phyloP scores from a whole-genome alignment of 345 rosid species.

The Schrenkiella parvula region DNA sequence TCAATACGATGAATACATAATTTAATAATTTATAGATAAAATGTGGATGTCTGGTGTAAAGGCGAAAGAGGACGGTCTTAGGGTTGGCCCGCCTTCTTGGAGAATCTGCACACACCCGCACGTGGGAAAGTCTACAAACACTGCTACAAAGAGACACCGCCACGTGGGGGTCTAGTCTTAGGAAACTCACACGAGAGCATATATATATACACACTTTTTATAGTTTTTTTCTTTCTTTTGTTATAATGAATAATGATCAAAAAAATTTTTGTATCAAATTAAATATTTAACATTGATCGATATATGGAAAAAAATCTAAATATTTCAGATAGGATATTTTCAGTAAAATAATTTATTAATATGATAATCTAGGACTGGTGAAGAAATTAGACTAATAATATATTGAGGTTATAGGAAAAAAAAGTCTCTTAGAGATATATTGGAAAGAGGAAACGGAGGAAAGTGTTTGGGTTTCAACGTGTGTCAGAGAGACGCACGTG shows the following conservation, averaged over 20 bases:
- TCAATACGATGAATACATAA: no score
- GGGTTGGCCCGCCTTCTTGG: conserved; percentile 16
- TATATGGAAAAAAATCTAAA: no score
- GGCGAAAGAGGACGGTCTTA: conserved; percentile 12
- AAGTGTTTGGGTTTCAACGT: conserved; percentile 24
- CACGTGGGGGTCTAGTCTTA: conserved; percentile 20
- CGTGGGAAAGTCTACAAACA: conserved; percentile 30
- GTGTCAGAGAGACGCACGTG: conserved; percentile 35
- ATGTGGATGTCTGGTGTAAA: neutral
- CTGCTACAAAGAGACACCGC: conserved; percentile 25
- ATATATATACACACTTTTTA: neutral
- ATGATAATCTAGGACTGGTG: neutral
- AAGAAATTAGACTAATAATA: neutral
- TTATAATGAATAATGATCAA: neutral
- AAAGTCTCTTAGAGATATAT: neutral
- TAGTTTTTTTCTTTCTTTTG: neutral
- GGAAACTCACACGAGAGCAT: conserved; percentile 10
- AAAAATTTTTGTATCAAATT: neutral
- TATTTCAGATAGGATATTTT: neutral
- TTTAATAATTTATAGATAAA: neutral
- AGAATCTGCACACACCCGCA: conserved; percentile 20
- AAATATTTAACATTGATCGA: neutral
- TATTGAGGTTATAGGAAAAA: neutral
- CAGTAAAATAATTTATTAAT: neutral
- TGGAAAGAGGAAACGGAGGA: neutral